Evolutionary conservation across 2,329 filamentous ascomycete genomes (phyloP), one percentile per base, ranked within the genome.

Genomic region (Colletotrichum paranaense): DNA sequence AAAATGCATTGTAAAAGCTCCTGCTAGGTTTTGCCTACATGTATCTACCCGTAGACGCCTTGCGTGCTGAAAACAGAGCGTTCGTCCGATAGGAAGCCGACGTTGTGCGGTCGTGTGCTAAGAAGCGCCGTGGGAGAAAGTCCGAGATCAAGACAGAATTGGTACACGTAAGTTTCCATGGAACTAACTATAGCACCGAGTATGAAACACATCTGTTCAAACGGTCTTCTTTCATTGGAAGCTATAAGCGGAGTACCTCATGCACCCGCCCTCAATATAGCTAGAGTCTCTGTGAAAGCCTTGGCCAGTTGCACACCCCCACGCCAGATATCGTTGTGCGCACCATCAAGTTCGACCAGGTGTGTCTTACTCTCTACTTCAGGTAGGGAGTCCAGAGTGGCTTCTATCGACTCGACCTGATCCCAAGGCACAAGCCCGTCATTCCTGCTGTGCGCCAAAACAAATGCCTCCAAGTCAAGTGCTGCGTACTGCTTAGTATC

Each of bases 401-500:
- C 53, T 42, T 64, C 24, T 32, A 72, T 72, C 0, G 69, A 53
- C 16, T 72, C 59, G 7, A 63, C 24, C 42, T 72, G 69, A 8
- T 30, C 66, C 69, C 69, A 72, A 5, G 69, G 66, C 22, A 72
- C 69, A 0, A 72, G 59, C 1, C 69, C 66, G 19, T 72, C 66
- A 30, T 72, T 59, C 24, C 69, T 46, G 32, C 69, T 72, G 59
- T 72, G 69, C 14, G 69, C 69, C 7, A 72, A 11, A 2, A 69
- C 19, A 53, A 72, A 69, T 5, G 59, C 69, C 32, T 56, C 19
- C 1, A 63, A 19, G 19, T 24, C 22, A 14, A 69, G n/a, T 6
- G 24, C 53, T 4, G 30, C 42, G n/a, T 69, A 72, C 9, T n/a
- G 60, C 24, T 30, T 16, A 12, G 53, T 82, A 6, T 78, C 76